These are phyloP conservation scores for Fragaria iinumae DNA, from an alignment of 306 rosid species.

Conservation along the genomic window DNA sequence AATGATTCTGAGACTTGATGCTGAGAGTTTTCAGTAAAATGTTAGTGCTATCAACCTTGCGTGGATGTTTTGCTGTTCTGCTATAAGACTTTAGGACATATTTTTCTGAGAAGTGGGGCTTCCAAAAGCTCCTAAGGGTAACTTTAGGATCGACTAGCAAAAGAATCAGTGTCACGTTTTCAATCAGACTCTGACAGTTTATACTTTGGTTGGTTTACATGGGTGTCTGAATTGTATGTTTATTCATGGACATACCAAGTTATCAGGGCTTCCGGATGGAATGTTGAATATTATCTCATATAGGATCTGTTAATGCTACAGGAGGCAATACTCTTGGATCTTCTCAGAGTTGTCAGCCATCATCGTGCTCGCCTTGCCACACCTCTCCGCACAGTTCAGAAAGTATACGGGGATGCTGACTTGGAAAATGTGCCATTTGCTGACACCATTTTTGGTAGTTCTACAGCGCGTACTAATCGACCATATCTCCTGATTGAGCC, in stretches of 20 bases:
- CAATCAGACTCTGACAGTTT: background rate
- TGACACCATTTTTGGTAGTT: conserved; percentile 57
- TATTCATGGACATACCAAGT: background rate
- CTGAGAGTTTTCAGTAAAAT: conserved; percentile 12
- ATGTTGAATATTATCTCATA: conserved; percentile 17
- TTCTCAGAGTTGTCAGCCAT: conserved; percentile 90
- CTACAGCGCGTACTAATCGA: conserved; percentile 52
- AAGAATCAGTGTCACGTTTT: background rate
- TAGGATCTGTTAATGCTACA: conserved; percentile 38
- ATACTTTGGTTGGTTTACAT: background rate
- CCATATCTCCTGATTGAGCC: conserved; percentile 78
- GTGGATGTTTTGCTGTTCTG: background rate
- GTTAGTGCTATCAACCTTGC: background rate
- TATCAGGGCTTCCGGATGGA: background rate
- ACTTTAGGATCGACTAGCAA: background rate
- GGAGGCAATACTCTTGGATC: conserved; percentile 96
- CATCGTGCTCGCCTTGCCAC: conserved; percentile 95
- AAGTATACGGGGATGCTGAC: conserved; percentile 63
- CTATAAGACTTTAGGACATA: background rate
- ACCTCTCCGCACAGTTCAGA: conserved; percentile 96
- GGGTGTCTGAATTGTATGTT: background rate
- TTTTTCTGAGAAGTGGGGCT: conserved; percentile 1
- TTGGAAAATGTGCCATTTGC: conserved; percentile 76
- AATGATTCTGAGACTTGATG: background rate
- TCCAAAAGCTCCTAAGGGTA: background rate